Evolutionary conservation across 129 eudicot genomes (phyloP).

Genomic region (Mikania micrantha): DNA sequence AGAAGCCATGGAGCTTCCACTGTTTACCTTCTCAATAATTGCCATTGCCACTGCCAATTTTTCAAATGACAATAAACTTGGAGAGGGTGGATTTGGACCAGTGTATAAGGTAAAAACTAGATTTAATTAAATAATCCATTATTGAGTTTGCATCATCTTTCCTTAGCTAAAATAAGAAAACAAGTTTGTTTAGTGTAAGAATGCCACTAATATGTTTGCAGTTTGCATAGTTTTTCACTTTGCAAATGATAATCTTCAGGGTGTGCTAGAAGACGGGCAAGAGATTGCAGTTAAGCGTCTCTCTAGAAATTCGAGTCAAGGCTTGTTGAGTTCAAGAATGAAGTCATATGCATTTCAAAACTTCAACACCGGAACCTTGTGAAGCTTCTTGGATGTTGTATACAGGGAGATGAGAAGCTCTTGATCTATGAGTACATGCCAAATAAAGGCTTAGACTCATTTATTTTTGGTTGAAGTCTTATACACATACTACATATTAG

Average conservation of each 20-base stretch:
- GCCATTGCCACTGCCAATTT: conserved; percentile 12
- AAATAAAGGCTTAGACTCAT: not conserved
- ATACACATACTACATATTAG: not conserved
- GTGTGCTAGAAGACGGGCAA: not conserved
- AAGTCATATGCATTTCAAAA: not conserved
- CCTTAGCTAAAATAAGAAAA: no score
- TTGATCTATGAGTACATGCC: no score
- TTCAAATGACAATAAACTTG: conserved; percentile 1
- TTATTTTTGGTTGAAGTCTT: conserved; percentile 7
- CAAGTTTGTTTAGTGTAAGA: no score
- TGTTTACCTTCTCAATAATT: conserved; percentile 8
- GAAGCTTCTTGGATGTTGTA: no score
- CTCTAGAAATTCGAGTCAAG: not conserved
- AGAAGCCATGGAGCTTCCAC: not conserved
- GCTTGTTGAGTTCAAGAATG: not conserved
- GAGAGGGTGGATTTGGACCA: conserved; percentile 27
- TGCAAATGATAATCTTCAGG: not conserved
- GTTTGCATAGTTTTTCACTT: no score
- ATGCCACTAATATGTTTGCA: no score
- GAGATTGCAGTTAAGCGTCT: not conserved
- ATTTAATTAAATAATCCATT: not conserved
- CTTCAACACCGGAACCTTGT: not conserved
- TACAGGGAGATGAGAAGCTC: no score
- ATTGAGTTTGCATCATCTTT: not conserved
- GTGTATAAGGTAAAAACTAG: conserved; percentile 22